A percentile compares a stretch with the other conserved stretches of the same genome.
These are phyloP conservation scores for Pisolithus microcarpus DNA, from an alignment of 768 basidiomycete species.

Conservation along the genomic window DNA sequence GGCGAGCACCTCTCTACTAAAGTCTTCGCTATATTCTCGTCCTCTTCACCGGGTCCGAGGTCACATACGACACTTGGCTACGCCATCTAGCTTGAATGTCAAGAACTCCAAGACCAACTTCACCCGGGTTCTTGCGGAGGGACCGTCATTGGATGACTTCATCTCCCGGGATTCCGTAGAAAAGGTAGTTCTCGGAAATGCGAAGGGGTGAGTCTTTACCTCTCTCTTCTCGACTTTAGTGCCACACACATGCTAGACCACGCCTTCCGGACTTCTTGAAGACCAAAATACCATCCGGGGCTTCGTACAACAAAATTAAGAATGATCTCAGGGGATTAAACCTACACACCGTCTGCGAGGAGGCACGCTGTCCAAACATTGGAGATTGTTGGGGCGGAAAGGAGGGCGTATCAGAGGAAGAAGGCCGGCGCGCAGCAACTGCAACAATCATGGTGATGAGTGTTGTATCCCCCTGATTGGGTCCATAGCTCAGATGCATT, in stretches of 20 bases:
- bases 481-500: constrained; percentile 4
- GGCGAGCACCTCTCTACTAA: background rate
- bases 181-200: constrained; percentile 65
- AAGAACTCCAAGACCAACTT: constrained; percentile 36
- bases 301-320: constrained; percentile 88
- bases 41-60: background rate
- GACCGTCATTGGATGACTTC: constrained; percentile 79
- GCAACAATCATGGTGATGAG: constrained; percentile 92
- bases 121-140: constrained; percentile 46
- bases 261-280: constrained; percentile 84
- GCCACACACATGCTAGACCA: constrained; percentile 42
- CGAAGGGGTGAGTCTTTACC: constrained; percentile 46
- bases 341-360: constrained; percentile 96
- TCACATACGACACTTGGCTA: constrained; percentile 40
- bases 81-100: constrained; percentile 31
- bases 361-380: constrained; percentile 97
- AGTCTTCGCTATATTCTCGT: background rate
- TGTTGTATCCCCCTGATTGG: background rate
- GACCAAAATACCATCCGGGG: constrained; percentile 85
- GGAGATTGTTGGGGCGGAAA: constrained; percentile 99
- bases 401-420: constrained; percentile 53
- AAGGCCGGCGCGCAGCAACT: constrained; percentile 78
- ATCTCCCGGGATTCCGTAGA: constrained; percentile 50
- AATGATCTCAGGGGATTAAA: constrained; percentile 87
- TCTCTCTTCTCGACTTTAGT: background rate